Conservation (phyloP, 163 green algal genomes). For the Chlorella variabilis region DNA sequence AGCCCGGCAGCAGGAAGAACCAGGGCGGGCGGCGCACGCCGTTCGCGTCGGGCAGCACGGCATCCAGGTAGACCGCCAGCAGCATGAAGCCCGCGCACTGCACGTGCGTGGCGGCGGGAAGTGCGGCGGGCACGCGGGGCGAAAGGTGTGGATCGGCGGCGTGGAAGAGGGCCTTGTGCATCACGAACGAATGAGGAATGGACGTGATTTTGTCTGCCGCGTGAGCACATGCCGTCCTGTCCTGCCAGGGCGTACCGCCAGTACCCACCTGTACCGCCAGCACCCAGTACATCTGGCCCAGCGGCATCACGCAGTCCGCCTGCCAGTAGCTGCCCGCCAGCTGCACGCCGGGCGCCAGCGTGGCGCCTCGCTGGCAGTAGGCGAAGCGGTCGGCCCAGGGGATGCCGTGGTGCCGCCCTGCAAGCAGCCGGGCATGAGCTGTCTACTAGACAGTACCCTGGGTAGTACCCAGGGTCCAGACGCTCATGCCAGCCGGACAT, state of each 20-base stretch:
- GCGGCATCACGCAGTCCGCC: slow-evolving; percentile 40
- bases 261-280: slow-evolving; percentile 46
- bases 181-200: too few relatives aligned
- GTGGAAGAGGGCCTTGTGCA: too few relatives aligned
- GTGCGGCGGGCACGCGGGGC: slow-evolving; percentile 51
- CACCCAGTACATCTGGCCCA: slow-evolving; percentile 39
- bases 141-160: too few relatives aligned
- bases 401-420: slow-evolving; percentile 18
- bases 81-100: slow-evolving; percentile 33
- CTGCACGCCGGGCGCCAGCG: background rate
- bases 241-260: slow-evolving; percentile 67
- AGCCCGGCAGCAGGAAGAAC: slow-evolving; percentile 47
- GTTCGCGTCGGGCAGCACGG: slow-evolving; percentile 45
- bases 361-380: slow-evolving; percentile 40
- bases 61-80: slow-evolving; percentile 49
- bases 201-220: too few relatives aligned
- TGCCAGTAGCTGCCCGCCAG: slow-evolving; percentile 35
- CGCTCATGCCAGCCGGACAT: too few relatives aligned
- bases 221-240: too few relatives aligned
- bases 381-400: slow-evolving; percentile 35
- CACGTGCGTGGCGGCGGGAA: slow-evolving; percentile 27
- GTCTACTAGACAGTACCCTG: background rate
- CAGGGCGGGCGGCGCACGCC: slow-evolving; percentile 35
- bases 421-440: background rate
- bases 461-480: too few relatives aligned